Base-by-base conservation (phyloP, 2,329 filamentous ascomycete genomes). In the Microcera coccophila region DNA sequence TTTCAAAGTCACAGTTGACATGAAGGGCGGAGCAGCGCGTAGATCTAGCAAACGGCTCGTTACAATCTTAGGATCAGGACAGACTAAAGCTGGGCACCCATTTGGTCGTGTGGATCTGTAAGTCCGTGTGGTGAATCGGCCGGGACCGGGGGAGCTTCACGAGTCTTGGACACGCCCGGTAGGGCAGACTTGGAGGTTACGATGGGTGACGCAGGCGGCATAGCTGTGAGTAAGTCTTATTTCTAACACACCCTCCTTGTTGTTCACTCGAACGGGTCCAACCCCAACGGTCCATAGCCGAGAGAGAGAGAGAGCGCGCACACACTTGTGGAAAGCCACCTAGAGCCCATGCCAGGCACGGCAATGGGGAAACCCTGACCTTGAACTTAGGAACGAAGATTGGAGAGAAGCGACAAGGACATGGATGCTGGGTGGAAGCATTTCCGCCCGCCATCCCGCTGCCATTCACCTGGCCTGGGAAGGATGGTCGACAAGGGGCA, bases 131-230 rank as follows among this genome's bases (percentile, higher is more conserved):
- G 47, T 36, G 46, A 47, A 42, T 54, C 52, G 54, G 50, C 53
- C 44, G 43, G 42, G 47, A 48, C 45, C 47, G 45, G 49, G 54
- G 36, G 4, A 35, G 15, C 10, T 18, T n/a, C 33, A 5, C 17
- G 33, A 35, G 7, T 26, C 22, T 11, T 35, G 16, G 29, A 32
- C 20, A 26, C 28, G 40, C 40, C 48, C 36, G 48, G 48, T 52
- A 59, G 56, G 55, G 53, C 54, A 52, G 47, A 49, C 19, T 40
- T 44, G 39, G 39, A 48, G 53, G 47, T 53, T 46, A 38, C 26
- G 33, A 36, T 33, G 39, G 22, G 39, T 45, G 40, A 55, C 50
- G 50, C 49, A 49, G 44, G 53, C 47, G 20, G 16, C 16, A 35
- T 20, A 5, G 29, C 29, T 8, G 29, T 8, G 9, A n/a, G 29